Evolutionary conservation across 2,329 filamentous ascomycete genomes (phyloP).

Genomic region (Chrysoporthe cubensis): DNA sequence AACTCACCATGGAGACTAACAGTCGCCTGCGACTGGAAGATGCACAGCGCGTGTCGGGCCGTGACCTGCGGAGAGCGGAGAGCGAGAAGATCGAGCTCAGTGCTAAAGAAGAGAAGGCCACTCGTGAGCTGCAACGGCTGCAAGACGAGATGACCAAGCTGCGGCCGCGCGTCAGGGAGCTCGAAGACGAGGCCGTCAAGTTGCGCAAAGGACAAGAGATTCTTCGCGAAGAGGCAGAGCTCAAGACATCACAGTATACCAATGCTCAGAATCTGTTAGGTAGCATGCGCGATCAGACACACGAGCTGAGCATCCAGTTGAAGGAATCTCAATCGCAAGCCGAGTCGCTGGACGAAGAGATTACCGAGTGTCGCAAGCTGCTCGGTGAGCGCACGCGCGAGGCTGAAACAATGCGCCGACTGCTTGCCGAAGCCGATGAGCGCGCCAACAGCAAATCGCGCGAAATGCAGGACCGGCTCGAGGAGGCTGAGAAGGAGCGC

Average conservation of each 20-base stretch:
- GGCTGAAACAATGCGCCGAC: slow-evolving; percentile 89
- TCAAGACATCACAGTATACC: slow-evolving; percentile 83
- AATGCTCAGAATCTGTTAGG: slow-evolving; percentile 84
- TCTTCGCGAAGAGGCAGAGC: slow-evolving; percentile 77
- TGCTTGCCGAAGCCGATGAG: slow-evolving; percentile 84
- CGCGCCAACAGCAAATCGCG: slow-evolving; percentile 79
- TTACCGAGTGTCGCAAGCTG: slow-evolving; percentile 84
- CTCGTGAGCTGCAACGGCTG: slow-evolving; percentile 70
- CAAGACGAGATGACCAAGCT: slow-evolving; percentile 75
- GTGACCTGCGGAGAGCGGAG: slow-evolving; percentile 78
- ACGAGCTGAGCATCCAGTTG: slow-evolving; percentile 87
- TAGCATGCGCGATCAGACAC: slow-evolving; percentile 90
- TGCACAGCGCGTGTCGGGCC: slow-evolving; percentile 71
- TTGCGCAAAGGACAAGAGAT: slow-evolving; percentile 69
- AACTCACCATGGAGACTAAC: slow-evolving; percentile 74
- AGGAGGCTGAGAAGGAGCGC: slow-evolving; percentile 88
- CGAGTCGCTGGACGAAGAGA: slow-evolving; percentile 88
- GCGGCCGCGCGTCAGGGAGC: slow-evolving; percentile 62
- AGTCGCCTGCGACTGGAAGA: slow-evolving; percentile 78
- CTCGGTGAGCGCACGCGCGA: slow-evolving; percentile 88
- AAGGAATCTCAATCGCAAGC: slow-evolving; percentile 83
- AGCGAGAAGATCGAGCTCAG: slow-evolving; percentile 78
- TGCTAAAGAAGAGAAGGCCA: slow-evolving; percentile 72
- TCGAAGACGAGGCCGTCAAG: slow-evolving; percentile 75
- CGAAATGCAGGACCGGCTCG: slow-evolving; percentile 87